Base-by-base conservation (phyloP, 2,329 filamentous ascomycete genomes). In the Intubia oerlemansii region DNA sequence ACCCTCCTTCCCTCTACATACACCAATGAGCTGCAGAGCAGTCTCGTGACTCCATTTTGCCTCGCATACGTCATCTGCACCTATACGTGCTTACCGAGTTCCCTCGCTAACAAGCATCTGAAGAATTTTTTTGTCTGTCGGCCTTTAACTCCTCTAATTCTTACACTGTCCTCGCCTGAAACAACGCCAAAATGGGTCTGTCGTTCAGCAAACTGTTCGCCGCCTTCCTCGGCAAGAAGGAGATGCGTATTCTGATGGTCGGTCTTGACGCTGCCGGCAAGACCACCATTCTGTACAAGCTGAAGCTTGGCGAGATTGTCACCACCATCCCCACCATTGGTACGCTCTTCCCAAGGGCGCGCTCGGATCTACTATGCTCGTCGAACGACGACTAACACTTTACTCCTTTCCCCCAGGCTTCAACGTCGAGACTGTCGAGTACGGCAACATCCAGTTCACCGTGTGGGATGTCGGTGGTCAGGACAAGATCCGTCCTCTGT, bases 171-270 rank as follows among this genome's bases (percentile, higher is more conserved):
- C n/a, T n/a, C n/a, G n/a, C n/a, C n/a, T n/a, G n/a, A n/a, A n/a
- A n/a, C n/a, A n/a, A n/a, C n/a, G 65, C 66, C 62, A 84, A 57
- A 58, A 98, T 98, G 88, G 88, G 88, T 90, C 69, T 95, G 57
- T 72, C 77, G 52, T 81, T 95, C 62, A 95, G 84, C 48, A 92
- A 88, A 70, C 56, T 95, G 52, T 88, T 95, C 57, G 80, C 91
- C 54, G 73, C 76, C 63, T 70, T 95, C 57, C 92, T 81, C 76
- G 82, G 85, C 51, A 92, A 92, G 77, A 95, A 95, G 75, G 88
- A 98, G 73, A 98, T 98, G 88, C 75, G 88, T 67, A 93, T 98
- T 64, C 59, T 98, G 59, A 98, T 98, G 88, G 84, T 98, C 47
- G 88, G 88, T 70, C 74, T 98, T 49, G 88, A 98, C 58, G 88